Evolutionary conservation across 768 basidiomycete genomes (phyloP).

Genomic region (Porphyrellus cyaneotinctus): DNA sequence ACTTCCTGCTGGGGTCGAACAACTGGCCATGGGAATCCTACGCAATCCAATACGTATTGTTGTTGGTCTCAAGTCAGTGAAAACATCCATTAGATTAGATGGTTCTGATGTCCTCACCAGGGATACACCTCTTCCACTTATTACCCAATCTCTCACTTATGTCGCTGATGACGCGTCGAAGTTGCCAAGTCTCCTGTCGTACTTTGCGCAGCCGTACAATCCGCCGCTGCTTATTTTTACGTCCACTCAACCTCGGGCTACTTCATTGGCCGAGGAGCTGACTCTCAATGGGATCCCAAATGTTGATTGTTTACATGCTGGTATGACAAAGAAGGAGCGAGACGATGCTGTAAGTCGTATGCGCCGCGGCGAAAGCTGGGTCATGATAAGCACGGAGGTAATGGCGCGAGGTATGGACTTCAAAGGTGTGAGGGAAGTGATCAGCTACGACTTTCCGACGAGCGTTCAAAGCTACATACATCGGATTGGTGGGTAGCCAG

Average conservation of each 20-base stretch:
- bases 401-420: constrained; percentile 99
- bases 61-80: constrained; percentile 88
- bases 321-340: constrained; percentile 81
- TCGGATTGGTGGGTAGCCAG: constrained; percentile 64
- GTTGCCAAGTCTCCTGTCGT: constrained; percentile 77
- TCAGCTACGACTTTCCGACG: constrained; percentile 97
- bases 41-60: constrained; percentile 86
- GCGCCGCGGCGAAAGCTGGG: constrained; percentile 89
- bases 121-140: constrained; percentile 91
- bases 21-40: constrained; percentile 81
- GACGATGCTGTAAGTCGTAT: constrained; percentile 83
- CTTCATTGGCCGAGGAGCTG: constrained; percentile 78
- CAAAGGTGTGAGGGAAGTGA: constrained; percentile 87
- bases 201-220: constrained; percentile 78
- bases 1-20: constrained; percentile 83
- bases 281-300: constrained; percentile 72
- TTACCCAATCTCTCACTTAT: constrained; percentile 83
- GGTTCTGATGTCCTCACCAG: constrained; percentile 38
- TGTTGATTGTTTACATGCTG: constrained; percentile 89
- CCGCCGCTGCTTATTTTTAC: constrained; percentile 93
- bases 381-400: constrained; percentile 93
- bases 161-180: constrained; percentile 95
- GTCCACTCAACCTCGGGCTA: constrained; percentile 80
- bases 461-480: constrained; percentile 96
- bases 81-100: neutral